A percentile compares a stretch with the other conserved stretches of the same genome.
phyloP scores from a whole-genome alignment of 352 stramenopile species.

The Blastocystis sp. region DNA sequence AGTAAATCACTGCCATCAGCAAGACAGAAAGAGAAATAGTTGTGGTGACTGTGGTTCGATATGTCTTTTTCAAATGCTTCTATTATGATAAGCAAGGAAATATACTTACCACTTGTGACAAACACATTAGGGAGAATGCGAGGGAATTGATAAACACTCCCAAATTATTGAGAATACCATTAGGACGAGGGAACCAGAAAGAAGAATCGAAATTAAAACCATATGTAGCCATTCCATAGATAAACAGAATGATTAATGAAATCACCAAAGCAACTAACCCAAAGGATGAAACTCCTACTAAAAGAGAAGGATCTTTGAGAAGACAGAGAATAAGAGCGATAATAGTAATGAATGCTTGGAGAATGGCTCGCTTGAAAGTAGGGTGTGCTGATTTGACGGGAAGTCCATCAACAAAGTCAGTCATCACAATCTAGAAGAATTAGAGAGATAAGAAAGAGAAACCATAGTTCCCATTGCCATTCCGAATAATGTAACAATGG shows the following conservation, averaged over 20 bases:
- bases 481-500: slow-evolving; percentile 19
- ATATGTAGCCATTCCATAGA: slow-evolving; percentile 18
- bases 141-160: slow-evolving; percentile 45
- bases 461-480: slow-evolving; percentile 49
- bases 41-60: not conserved
- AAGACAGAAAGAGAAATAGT: slow-evolving; percentile 20
- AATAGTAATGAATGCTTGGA: slow-evolving; percentile 5
- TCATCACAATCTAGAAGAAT: slow-evolving; percentile 31
- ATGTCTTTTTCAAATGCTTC: slow-evolving; percentile 30
- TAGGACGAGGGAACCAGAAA: not conserved
- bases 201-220: slow-evolving; percentile 13
- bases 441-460: not conserved
- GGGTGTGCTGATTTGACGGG: not conserved
- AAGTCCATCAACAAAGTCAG: slow-evolving; percentile 43
- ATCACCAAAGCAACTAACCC: slow-evolving; percentile 33
- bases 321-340: slow-evolving; percentile 9
- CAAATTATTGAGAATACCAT: slow-evolving; percentile 9
- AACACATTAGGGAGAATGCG: slow-evolving; percentile 20
- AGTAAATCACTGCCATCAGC: slow-evolving; percentile 40
- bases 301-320: slow-evolving; percentile 25
- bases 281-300: slow-evolving; percentile 43
- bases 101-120: slow-evolving; percentile 10
- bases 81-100: not conserved
- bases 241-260: slow-evolving; percentile 18
- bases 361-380: not conserved